Evolutionary conservation across 148 eudicot species (phyloP).

Genomic region (Camellia lanceoleosa): DNA sequence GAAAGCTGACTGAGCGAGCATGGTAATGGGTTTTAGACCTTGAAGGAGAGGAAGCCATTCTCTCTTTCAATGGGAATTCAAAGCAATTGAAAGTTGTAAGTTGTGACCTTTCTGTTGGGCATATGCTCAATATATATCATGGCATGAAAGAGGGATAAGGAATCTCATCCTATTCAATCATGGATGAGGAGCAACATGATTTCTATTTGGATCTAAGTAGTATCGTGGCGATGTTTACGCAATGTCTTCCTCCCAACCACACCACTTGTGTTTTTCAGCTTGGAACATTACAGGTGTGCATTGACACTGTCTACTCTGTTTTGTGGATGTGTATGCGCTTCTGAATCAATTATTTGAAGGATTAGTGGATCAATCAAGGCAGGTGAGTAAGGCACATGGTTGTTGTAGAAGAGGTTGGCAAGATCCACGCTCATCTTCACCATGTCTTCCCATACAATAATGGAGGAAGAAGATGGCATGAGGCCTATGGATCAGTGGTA

Average conservation of each 20-base stretch:
- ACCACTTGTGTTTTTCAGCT: not conserved
- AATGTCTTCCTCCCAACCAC: not conserved
- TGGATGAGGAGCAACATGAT: not conserved
- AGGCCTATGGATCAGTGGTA: too few species aligned
- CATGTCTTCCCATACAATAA: too few species aligned
- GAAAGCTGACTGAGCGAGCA: constrained; percentile 32
- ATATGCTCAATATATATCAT: not conserved
- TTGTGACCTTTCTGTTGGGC: not conserved
- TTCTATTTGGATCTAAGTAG: not conserved
- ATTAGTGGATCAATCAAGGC: too few species aligned
- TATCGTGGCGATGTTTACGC: not conserved
- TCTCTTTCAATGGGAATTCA: not conserved
- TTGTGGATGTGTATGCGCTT: not conserved
- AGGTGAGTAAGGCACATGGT: not conserved
- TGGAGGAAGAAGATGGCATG: too few species aligned
- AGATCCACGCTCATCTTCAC: too few species aligned
- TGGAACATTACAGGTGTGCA: not conserved
- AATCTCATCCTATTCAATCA: not conserved
- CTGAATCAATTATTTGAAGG: too few species aligned
- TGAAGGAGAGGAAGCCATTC: constrained; percentile 15
- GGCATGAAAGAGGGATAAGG: not conserved
- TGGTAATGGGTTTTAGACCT: constrained; percentile 11
- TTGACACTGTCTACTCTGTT: not conserved
- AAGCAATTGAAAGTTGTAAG: not conserved
- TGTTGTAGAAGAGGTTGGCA: too few species aligned